Conservation (phyloP, 495 filamentous ascomycete species). For the Trichoderma virens region DNA sequence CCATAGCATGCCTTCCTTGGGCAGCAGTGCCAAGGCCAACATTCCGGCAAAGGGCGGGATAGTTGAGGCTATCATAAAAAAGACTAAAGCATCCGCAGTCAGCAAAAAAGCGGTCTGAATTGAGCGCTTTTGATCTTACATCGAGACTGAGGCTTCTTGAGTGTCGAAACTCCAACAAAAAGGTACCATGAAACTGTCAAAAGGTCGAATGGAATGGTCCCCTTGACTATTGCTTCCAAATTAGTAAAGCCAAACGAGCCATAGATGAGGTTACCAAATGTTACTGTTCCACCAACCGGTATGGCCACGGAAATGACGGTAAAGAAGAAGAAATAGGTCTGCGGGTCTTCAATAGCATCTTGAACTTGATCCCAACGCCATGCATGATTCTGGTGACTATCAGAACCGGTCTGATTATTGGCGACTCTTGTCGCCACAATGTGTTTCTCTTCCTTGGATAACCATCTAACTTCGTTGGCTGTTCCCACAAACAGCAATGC, state of each 20-base stretch:
- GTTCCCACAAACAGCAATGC: slow-evolving; percentile 25
- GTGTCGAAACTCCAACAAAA: neutral
- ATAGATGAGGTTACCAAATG: slow-evolving; percentile 34
- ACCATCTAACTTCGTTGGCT: slow-evolving; percentile 25
- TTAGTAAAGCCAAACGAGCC: slow-evolving; percentile 32
- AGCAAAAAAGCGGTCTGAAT: neutral
- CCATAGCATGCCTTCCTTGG: neutral
- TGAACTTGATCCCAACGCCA: slow-evolving; percentile 25
- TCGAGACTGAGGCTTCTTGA: neutral
- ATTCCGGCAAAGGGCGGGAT: neutral
- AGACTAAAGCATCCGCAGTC: neutral
- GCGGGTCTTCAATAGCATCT: slow-evolving; percentile 22
- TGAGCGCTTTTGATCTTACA: neutral
- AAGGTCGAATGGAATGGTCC: neutral
- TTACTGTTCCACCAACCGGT: slow-evolving; percentile 36
- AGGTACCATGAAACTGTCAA: slow-evolving; percentile 12
- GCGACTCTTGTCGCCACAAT: slow-evolving; percentile 22
- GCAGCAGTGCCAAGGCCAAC: neutral
- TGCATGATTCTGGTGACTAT: slow-evolving; percentile 7
- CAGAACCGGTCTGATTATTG: slow-evolving; percentile 21
- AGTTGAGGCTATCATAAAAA: neutral
- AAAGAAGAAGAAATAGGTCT: slow-evolving; percentile 23
- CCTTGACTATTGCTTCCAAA: slow-evolving; percentile 13
- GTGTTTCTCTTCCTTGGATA: slow-evolving; percentile 25
- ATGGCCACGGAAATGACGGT: slow-evolving; percentile 33